Evolutionary conservation across 768 basidiomycete genomes (phyloP).

Genomic region (Boletellus emodensis): DNA sequence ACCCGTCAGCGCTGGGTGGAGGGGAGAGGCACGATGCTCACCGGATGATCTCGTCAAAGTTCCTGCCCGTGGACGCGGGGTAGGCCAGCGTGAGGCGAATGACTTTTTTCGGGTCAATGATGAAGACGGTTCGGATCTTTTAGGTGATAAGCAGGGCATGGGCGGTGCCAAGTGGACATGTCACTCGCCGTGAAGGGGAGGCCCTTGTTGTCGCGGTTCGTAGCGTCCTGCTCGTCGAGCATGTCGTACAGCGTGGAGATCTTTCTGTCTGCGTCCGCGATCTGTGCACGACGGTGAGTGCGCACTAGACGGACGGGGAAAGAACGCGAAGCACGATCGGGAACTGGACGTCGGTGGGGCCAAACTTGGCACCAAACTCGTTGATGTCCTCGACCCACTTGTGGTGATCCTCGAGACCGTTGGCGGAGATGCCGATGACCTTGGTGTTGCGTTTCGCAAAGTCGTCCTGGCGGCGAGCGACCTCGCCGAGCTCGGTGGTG

Average conservation of each 20-base stretch:
- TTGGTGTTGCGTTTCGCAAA: slow-evolving; percentile 89
- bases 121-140: slow-evolving; percentile 91
- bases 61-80: slow-evolving; percentile 94
- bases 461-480: slow-evolving; percentile 80
- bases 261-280: slow-evolving; percentile 86
- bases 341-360: slow-evolving; percentile 76
- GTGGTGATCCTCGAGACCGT: slow-evolving; percentile 78
- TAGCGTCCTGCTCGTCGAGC: slow-evolving; percentile 93
- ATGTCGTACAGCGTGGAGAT: slow-evolving; percentile 89
- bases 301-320: background rate
- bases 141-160: background rate
- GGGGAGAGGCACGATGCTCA: slow-evolving; percentile 16
- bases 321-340: slow-evolving; percentile 62
- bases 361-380: slow-evolving; percentile 65
- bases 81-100: slow-evolving; percentile 89
- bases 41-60: slow-evolving; percentile 75
- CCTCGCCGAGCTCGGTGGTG: slow-evolving; percentile 97
- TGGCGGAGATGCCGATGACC: slow-evolving; percentile 91
- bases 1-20: slow-evolving; percentile 6
- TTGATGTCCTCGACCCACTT: slow-evolving; percentile 90
- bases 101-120: slow-evolving; percentile 95
- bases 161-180: background rate
- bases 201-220: slow-evolving; percentile 81
- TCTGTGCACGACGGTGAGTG: slow-evolving; percentile 44
- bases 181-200: slow-evolving; percentile 81